Conservation (phyloP, 257 asterid species). For the Solanum chiquidenum region DNA sequence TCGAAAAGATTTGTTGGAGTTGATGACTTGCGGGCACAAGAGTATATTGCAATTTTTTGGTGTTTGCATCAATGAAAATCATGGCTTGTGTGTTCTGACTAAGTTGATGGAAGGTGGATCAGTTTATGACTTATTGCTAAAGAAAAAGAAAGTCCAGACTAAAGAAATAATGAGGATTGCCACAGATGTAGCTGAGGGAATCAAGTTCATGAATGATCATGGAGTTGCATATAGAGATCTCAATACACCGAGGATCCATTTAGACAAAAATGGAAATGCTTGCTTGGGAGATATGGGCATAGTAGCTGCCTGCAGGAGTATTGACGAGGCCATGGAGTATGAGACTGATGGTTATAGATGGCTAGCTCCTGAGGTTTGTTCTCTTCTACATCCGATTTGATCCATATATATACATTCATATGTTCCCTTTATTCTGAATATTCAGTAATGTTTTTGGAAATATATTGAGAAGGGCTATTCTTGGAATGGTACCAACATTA, state of each 20-base stretch:
- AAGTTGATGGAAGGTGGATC: constrained; percentile 95
- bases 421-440: neutral
- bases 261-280: constrained; percentile 79
- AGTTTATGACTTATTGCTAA: constrained; percentile 56
- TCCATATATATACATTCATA: neutral
- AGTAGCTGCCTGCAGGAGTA: constrained; percentile 74
- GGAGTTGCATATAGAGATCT: constrained; percentile 80
- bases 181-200: constrained; percentile 72
- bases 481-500: neutral
- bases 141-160: constrained; percentile 67
- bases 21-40: constrained; percentile 94
- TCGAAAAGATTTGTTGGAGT: constrained; percentile 63
- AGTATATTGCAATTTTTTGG: constrained; percentile 70
- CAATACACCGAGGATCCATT: constrained; percentile 72
- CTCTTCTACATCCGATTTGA: neutral
- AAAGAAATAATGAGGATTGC: constrained; percentile 65
- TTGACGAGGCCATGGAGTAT: constrained; percentile 86
- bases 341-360: constrained; percentile 98
- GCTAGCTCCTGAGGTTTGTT: constrained; percentile 98
- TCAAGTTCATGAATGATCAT: constrained; percentile 89
- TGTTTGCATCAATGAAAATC: constrained; percentile 65
- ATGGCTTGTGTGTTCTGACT: constrained; percentile 79
- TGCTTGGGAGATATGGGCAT: constrained; percentile 97
- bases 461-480: neutral
- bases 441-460: neutral